Base-by-base conservation (phyloP, 2,329 filamentous ascomycete genomes). In the Xylariomycetidae sp. region DNA sequence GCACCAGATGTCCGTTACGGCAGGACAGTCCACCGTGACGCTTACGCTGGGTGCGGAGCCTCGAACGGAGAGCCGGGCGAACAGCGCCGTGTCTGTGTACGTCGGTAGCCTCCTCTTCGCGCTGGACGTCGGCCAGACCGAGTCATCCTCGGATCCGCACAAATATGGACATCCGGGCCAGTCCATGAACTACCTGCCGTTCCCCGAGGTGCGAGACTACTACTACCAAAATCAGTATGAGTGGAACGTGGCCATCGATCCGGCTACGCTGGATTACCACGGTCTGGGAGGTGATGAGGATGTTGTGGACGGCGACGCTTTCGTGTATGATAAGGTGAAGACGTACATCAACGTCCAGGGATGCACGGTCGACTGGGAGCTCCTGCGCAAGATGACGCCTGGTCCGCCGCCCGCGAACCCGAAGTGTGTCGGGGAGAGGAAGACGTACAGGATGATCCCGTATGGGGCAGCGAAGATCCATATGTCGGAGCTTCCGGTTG, bases 41-140 rank as follows among this genome's bases (percentile, higher is more conserved):
- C 46, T 9, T 70, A 67, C 44, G 51, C 63, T 33, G 7, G 31
- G 16, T 15, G 15, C 17, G n/a, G 10, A 33, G 16, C 20, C 16
- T 4, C 20, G 31, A 6, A 12, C 18, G 6, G 23, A 26, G 12
- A 12, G 10, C 11, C 23, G 31, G 10, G 23, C 11, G 6, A 26
- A 26, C 31, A 23, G 22, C 12, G 25, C 31, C 17, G 31, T 27
- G 8, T 26, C 31, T 4, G 23, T 33, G 7, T 33, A 33, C 16
- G 15, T 26, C 13, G 31, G 31, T 20, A 26, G 13, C 16, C 22
- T 33, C 8, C 16, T 36, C 6, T 31, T 17, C 27, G 20, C 27
- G 20, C 27, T 36, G 12, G 33, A 30, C 13, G 22, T 36, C 3
- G 27, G 28, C 10, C 15, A 15, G 11, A 22, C 20, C 14, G 26